Percentiles rank a stretch among this genome's conserved stretches.
Evolutionary conservation across 2,329 filamentous ascomycete genomes (phyloP).

Genomic region (Alternaria viburni): DNA sequence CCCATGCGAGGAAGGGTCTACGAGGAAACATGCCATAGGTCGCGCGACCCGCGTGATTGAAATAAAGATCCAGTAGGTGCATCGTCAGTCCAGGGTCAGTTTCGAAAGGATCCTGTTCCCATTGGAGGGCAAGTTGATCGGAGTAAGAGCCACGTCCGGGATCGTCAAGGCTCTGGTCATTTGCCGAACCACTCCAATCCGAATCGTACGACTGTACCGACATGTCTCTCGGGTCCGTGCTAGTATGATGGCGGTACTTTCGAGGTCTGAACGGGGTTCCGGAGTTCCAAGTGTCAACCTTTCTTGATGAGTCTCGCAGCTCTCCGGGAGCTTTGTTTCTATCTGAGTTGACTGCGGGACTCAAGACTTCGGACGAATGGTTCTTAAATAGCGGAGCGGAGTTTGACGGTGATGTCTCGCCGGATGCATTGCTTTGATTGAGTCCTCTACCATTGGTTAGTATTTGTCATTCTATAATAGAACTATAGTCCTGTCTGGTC

Average conservation of each 20-base stretch:
- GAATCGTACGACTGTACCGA: constrained; percentile 44
- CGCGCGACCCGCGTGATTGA: constrained; percentile 62
- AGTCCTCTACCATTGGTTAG: constrained; percentile 39
- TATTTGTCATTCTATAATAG: constrained; percentile 40
- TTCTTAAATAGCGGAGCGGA: constrained; percentile 42
- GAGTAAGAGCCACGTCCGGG: constrained; percentile 39
- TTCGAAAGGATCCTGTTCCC: constrained; percentile 62
- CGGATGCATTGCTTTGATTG: constrained; percentile 42
- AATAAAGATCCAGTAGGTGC: constrained; percentile 63
- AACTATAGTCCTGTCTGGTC: constrained; percentile 18
- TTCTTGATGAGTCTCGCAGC: constrained; percentile 35
- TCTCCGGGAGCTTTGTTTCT: constrained; percentile 39
- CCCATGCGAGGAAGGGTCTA: constrained; percentile 61
- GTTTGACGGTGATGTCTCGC: constrained; percentile 41
- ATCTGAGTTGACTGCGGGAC: constrained; percentile 37
- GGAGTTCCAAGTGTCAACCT: constrained; percentile 37
- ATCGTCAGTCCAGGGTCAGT: constrained; percentile 57
- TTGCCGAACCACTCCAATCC: constrained; percentile 42
- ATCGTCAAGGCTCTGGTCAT: constrained; percentile 36
- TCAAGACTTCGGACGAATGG: constrained; percentile 38
- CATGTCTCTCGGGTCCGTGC: constrained; percentile 37
- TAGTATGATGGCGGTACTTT: constrained; percentile 32
- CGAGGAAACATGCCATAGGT: constrained; percentile 64
- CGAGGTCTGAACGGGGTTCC: constrained; percentile 34
- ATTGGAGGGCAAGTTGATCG: constrained; percentile 48